Evolutionary conservation across 192 early-diverging fungal genomes (phyloP).

Genomic region (Podila verticillata): DNA sequence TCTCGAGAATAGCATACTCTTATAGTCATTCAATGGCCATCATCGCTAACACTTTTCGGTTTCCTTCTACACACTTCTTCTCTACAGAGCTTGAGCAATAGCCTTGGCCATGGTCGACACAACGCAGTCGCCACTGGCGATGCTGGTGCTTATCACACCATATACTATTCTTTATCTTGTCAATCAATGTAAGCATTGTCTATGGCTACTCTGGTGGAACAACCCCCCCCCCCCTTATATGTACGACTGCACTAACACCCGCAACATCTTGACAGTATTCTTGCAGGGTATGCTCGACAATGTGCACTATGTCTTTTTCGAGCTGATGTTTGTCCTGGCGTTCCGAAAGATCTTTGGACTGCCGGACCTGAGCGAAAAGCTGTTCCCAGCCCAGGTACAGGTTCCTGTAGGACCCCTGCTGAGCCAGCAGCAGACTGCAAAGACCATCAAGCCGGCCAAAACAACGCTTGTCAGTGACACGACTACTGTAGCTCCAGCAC

Average conservation of each 20-base stretch:
- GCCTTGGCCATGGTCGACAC: slow-evolving; percentile 19
- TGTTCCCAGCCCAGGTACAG: slow-evolving; percentile 30
- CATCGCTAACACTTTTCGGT: neutral
- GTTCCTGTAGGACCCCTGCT: neutral
- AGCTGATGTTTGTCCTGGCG: slow-evolving; percentile 50
- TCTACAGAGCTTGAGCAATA: neutral
- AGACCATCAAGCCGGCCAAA: slow-evolving; percentile 12
- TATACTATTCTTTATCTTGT: slow-evolving; percentile 49
- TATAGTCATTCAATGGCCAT: neutral
- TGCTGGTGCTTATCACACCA: slow-evolving; percentile 49
- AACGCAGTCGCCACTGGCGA: slow-evolving; percentile 43
- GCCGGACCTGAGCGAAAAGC: slow-evolving; percentile 33
- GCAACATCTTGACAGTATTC: slow-evolving; percentile 17
- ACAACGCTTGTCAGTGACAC: slow-evolving; percentile 4
- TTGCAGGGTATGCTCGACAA: slow-evolving; percentile 40
- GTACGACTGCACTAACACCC: neutral
- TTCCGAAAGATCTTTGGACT: slow-evolving; percentile 46
- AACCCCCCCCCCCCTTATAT: neutral
- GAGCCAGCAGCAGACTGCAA: neutral
- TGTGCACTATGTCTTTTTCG: slow-evolving; percentile 50
- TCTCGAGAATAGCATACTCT: no score
- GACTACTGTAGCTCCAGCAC: neutral
- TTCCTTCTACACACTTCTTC: neutral
- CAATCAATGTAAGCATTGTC: slow-evolving; percentile 21
- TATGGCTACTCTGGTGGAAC: neutral